Conservation (phyloP, 345 rosid species). For the Aegle marmelos region DNA sequence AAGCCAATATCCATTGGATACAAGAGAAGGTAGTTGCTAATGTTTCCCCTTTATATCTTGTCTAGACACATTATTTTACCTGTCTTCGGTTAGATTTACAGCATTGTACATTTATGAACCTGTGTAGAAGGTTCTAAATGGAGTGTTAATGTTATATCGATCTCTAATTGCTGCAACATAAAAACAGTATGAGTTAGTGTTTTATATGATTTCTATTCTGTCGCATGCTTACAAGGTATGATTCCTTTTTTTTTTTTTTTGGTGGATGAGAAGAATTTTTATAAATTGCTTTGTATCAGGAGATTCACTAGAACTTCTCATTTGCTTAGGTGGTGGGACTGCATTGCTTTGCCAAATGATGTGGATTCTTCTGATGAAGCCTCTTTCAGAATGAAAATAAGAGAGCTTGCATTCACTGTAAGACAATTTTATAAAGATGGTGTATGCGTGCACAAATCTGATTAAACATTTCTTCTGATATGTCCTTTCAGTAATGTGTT, state of each 20-base stretch:
- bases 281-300: conserved; percentile 8
- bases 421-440: conserved; percentile 16
- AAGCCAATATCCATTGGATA: conserved; percentile 79
- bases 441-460: not conserved
- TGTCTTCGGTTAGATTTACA: not conserved
- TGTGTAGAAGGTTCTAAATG: not conserved
- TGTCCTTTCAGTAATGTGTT: not conserved
- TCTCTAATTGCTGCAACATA: not conserved
- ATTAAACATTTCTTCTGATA: not conserved
- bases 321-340: conserved; percentile 90
- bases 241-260: not conserved
- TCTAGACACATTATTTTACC: not conserved
- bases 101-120: not conserved
- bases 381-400: conserved; percentile 71
- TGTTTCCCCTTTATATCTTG: not conserved
- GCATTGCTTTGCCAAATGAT: conserved; percentile 76
- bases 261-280: conserved; percentile 1
- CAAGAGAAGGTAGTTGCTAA: conserved; percentile 61
- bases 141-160: not conserved
- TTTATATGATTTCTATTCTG: not conserved
- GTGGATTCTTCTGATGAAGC: conserved; percentile 65
- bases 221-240: not conserved
- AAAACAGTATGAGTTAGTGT: not conserved
- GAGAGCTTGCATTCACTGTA: conserved; percentile 73
- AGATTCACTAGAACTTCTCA: not conserved